Evolutionary conservation across 345 rosid genomes (phyloP), one percentile per base, ranked within the genome.

Genomic region (Salix koriyanagi): DNA sequence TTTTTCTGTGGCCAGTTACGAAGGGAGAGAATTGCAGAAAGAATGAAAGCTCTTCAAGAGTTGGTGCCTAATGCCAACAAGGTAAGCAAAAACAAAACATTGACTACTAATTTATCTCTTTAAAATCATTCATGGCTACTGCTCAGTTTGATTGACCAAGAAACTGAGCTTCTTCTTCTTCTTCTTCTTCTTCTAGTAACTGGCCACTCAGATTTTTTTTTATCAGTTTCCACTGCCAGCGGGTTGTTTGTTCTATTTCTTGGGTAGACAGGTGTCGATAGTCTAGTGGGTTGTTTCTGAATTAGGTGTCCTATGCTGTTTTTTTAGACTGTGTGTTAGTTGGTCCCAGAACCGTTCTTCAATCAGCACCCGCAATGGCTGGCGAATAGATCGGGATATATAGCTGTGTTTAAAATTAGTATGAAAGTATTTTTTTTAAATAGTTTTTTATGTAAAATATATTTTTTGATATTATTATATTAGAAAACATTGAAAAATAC

Each of bases 41-140:
- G 99, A 77, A 96, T 93, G 99, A 96, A 92, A 87, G 92, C 99
- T 71, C 92, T 96, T 54, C 99, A 96, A 79, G 99, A 93, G 85
- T 85, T 96, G 5, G 99, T 96, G 70, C 99, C 99, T 23, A 96
- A 93, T 81, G 96, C 90, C 84, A 96, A 96, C 88, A 95, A 93
- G 98, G 99, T 95, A 81, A 67, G 6, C 26, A 30, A 54, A 15
- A 46, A 46, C 5, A 46, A 46, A 3, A 14, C 52, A 2, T 8
- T 4, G 21, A 8, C 9, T 21, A 2, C 60, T 54, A 7, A 19
- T 21, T 2, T 19, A 54, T 54, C 23, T 19, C 25, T 54, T 7
- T 21, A 54, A 54, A 54, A 54, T 54, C 60, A 21, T 54, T 7
- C 1, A 12, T 11, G 46, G 13, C 46, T 12, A 54, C 25, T 54